Evolutionary conservation across 768 basidiomycete species (phyloP), one percentile per base, ranked within the genome.

Genomic region (Obba rivulosa): DNA sequence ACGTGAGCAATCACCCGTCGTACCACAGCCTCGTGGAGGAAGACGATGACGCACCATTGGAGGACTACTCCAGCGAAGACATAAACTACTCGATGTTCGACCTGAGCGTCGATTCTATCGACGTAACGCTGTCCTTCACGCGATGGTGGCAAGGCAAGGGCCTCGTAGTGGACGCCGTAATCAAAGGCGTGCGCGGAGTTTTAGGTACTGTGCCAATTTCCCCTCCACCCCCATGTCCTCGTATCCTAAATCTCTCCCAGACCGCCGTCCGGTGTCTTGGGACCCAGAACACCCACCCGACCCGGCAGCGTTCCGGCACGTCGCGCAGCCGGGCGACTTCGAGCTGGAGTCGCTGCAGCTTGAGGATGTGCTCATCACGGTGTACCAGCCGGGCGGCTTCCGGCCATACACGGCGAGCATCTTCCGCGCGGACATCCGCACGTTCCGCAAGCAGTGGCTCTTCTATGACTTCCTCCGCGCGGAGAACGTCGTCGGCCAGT

Each of bases 71-170:
- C 7, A 72, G 78, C 16, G 79, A 85, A 49, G 80, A 87, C 52
- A 58, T 62, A 43, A 89, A 92, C 63, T 87, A 85, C 66, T 85
- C 93, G 7, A 86, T 90, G 78, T 97, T 95, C 57, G 94, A 98
- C 64, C 66, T 99, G 52, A 91, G 81, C 53, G 80, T 99, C 14
- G 95, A 96, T 60, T 91, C 92, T 21, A 87, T 99, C 42, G 96
- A 98, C 54, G 94, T 99, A 14, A 92, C 91, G 0, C 72, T 99
- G 13, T 95, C 92, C 25, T 70, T 99, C 7, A 80, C 84, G 67
- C 76, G 85, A 46, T 99, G 96, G 96, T 71, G 97, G 47, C 92
- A 96, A 63, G 95, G 96, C 2, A 96, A 92, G 63, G 96, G 96
- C 0, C 69, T 99, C 17, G 73, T 99, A 5, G 83, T 90, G 57